Percentiles rank a stretch among this genome's conserved stretches.
phyloP scores from a whole-genome alignment of 225 moss, liverwort and hornwort species.

The Pseudoscleropodium purum region DNA sequence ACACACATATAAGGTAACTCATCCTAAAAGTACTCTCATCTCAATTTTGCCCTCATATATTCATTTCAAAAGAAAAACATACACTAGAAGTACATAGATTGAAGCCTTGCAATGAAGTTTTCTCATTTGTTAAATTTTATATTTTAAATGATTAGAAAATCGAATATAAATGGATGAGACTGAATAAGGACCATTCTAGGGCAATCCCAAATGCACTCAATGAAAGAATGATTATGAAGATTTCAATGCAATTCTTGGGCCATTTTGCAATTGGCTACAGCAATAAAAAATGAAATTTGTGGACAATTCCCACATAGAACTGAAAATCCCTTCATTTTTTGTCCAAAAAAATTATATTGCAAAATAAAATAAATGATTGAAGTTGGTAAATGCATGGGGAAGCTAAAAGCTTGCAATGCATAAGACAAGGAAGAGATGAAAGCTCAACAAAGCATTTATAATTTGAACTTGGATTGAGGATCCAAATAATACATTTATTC shows the following conservation, averaged over 20 bases:
- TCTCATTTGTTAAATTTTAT: not conserved
- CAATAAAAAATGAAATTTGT: not conserved
- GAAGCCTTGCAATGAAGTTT: not conserved
- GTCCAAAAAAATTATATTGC: not conserved
- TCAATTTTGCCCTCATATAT: rapidly evolving
- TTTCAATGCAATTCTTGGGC: not conserved
- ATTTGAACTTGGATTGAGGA: not conserved
- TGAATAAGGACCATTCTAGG: not conserved
- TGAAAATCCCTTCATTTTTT: not conserved
- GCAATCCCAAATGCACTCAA: not conserved
- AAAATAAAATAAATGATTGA: not conserved
- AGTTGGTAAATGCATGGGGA: not conserved
- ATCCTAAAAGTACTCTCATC: not conserved
- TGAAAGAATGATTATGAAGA: not conserved
- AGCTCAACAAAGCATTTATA: rapidly evolving
- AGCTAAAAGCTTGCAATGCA: not conserved
- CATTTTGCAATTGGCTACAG: not conserved
- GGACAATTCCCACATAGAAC: no score
- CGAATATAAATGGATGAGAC: not conserved
- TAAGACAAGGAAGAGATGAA: no score
- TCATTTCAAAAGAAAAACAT: not conserved
- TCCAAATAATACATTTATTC: not conserved
- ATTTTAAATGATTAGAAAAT: not conserved
- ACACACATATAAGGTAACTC: not conserved
- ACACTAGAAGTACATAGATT: not conserved